Evolutionary conservation across 345 rosid species (phyloP), one percentile per base, ranked within the genome.

Genomic region (Draba incana): DNA sequence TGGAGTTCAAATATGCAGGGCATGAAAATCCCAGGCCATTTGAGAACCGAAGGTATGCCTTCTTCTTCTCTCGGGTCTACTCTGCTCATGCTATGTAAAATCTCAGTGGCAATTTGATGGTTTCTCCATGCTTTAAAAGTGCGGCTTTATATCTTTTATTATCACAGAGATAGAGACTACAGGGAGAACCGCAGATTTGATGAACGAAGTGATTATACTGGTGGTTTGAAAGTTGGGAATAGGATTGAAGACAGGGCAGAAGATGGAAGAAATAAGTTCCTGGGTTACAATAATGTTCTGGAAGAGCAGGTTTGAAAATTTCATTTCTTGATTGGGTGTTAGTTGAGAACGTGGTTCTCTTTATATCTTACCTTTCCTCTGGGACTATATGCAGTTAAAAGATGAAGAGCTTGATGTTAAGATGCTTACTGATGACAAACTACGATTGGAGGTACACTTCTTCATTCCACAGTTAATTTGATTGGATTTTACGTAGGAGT

Each of bases 271-370:
- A 69, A 69, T 16, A 51, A 68, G 47, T 71, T 76, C 14, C 68
- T 74, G 68, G 78, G 80, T 62, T 79, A 87, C 72, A 84, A 79
- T 74, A 52, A 45, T 73, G 53, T 64, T 73, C 79, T 76, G 71
- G 78, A 71, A 75, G 89, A 84, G 62, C 87, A 89, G 98, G 99
- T 92, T 75, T 66, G 76, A 69, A 77, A 50, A 37, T 51, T 44
- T 62, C 14, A 13, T 57, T 27, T 44, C 75, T 64, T 51, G 56
- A 16, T 52, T 49, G 7, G 15, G 52, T 48, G 37, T 31, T 53
- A 10, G 14, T 59, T 66, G 60, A 52, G 68, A 27, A 45, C 42
- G 3, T 60, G 27, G 42, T 67, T 38, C 6, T 54, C 2, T 16
- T 46, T 25, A 33, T 24, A 47, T 58, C 20, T 43, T 39, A 67